Base-by-base conservation (phyloP, 2,329 filamentous ascomycete genomes). In the Cladosporium sp. region DNA sequence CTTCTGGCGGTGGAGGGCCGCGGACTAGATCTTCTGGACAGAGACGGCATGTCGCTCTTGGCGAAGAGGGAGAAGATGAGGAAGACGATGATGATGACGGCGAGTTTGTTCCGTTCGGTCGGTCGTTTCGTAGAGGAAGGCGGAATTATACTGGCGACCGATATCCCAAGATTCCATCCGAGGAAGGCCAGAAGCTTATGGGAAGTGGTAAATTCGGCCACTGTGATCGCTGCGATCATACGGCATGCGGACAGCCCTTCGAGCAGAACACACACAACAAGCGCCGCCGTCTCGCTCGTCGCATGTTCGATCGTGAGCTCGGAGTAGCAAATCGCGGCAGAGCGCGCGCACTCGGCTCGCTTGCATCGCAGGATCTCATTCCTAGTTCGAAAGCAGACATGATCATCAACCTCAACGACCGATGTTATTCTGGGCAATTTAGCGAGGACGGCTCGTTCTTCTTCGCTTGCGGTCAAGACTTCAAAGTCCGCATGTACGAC, bases 361-460 rank as follows among this genome's bases (percentile, higher is more conserved):
- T 91, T 18, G 82, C 95, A 18, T 53, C 57, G 3, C 63, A 93
- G 79, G 78, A 78, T 25, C 78, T 95, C 72, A 83, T 96, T 52
- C 92, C 93, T 0, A 78, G 79, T 2, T 85, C 83, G 0, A 79
- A 79, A 19, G 85, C 89, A 0, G 92, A 97, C 63, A 86, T 87
- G 62, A 87, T 95, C 54, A 85, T 97, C 54, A 87, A 95, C 61
- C 94, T 91, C 64, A 82, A 91, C 49, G 79, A 85, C 4, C 83
- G 88, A 35, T 91, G 93, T 47, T 97, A 97, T 64, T 95, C 89
- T 3, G 93, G 93, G 1, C 92, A 97, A 65, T 98, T 97, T 66
- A 95, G 89, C 0, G 88, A 94, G 57, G 93, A 98, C 60, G 93
- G 93, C 20, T 95, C 95, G 68, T 97, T 97, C 73, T 97, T 96